Evolutionary conservation across 1,284 basidiomycete genomes (phyloP).

Genomic region (Tranzscheliella williamsii): DNA sequence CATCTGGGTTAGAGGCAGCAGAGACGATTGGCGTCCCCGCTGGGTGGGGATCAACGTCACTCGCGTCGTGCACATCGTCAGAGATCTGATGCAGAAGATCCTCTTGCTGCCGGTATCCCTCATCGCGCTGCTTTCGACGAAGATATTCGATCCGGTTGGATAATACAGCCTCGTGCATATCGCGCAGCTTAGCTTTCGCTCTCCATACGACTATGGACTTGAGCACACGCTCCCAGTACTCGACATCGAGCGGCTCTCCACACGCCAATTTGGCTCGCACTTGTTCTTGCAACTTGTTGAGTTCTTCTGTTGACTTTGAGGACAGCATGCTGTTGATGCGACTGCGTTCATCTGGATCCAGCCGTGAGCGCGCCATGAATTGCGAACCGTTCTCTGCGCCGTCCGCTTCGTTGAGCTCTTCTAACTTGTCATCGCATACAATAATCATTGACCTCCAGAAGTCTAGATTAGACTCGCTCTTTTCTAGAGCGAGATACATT

Average conservation of each 20-base stretch:
- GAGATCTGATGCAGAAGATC: constrained; percentile 71
- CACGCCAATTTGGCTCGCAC: constrained; percentile 85
- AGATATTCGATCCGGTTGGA: constrained; percentile 93
- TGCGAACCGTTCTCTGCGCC: constrained; percentile 1
- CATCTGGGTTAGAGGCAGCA: constrained; percentile 67
- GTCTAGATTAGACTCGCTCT: constrained; percentile 80
- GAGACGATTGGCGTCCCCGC: neutral
- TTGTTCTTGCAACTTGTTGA: constrained; percentile 78
- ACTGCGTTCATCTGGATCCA: constrained; percentile 48
- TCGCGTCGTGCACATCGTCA: constrained; percentile 17
- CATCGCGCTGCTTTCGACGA: constrained; percentile 89
- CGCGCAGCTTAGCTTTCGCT: constrained; percentile 91
- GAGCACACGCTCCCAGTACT: constrained; percentile 94
- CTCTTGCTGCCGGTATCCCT: constrained; percentile 86
- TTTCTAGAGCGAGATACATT: constrained; percentile 84
- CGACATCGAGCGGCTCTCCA: constrained; percentile 91
- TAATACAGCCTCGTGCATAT: constrained; percentile 91
- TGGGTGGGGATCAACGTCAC: neutral
- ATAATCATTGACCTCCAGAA: constrained; percentile 99
- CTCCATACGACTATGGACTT: constrained; percentile 96
- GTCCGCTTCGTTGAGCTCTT: constrained; percentile 64
- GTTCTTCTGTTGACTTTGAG: constrained; percentile 67
- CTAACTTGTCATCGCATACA: constrained; percentile 89
- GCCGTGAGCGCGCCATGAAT: constrained; percentile 7
- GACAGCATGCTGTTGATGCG: constrained; percentile 55